These are phyloP conservation scores for Hygrophila difformis DNA, from an alignment of 257 asterid species.

Conservation along the genomic window DNA sequence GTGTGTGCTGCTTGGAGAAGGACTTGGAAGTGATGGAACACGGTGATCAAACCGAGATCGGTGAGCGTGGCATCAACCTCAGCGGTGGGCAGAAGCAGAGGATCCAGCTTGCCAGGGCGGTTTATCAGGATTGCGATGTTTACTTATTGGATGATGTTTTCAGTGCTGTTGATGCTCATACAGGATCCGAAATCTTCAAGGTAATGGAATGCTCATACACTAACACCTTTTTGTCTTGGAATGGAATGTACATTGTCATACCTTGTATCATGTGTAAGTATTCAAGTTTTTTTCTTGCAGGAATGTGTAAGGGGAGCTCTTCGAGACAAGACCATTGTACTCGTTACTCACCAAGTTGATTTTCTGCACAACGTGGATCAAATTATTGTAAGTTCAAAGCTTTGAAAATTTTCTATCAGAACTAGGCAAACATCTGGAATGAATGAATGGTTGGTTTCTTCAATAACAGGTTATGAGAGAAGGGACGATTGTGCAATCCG, in stretches of 20 bases:
- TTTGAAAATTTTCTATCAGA: constrained; percentile 1
- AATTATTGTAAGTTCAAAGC: constrained; percentile 80
- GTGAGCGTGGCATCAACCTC: constrained; percentile 97
- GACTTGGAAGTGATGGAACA: constrained; percentile 96
- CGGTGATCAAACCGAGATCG: constrained; percentile 98
- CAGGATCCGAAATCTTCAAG: constrained; percentile 95
- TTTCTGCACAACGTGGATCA: constrained; percentile 90
- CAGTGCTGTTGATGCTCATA: constrained; percentile 98
- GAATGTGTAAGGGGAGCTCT: constrained; percentile 86
- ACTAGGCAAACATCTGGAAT: not conserved
- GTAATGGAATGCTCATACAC: too few relatives aligned
- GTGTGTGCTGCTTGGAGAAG: constrained; percentile 86
- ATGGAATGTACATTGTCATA: too few relatives aligned
- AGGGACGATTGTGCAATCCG: constrained; percentile 78
- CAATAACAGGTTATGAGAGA: constrained; percentile 81
- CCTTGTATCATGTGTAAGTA: not conserved
- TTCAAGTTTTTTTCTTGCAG: constrained; percentile 30
- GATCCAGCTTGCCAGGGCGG: constrained; percentile 93
- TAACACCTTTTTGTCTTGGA: not conserved
- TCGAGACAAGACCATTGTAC: constrained; percentile 63
- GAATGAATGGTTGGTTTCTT: constrained; percentile 5
- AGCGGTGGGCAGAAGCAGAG: constrained; percentile 99
- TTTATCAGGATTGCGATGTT: constrained; percentile 83
- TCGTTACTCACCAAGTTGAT: constrained; percentile 98
- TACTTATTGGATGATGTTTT: constrained; percentile 90